phyloP scores from a whole-genome alignment of 768 basidiomycete species.

The Boletus sp. region DNA sequence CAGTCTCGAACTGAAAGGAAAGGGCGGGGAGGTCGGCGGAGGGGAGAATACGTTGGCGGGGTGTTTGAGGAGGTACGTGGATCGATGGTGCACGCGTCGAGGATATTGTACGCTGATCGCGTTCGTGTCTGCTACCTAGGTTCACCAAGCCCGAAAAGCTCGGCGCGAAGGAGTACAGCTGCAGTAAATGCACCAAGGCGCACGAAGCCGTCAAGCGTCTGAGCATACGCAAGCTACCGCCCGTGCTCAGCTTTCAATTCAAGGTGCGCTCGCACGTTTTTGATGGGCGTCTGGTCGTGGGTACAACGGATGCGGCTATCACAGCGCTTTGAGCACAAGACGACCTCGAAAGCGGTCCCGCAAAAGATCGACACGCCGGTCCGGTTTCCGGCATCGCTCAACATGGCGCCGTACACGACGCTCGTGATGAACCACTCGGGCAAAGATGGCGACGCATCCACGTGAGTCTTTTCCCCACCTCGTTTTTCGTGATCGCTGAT shows the following conservation, averaged over 20 bases:
- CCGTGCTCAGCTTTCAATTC: constrained; percentile 91
- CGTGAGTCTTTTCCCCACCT: constrained; percentile 17
- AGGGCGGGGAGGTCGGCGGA: constrained; percentile 41
- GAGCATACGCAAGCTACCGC: constrained; percentile 81
- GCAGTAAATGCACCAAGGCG: constrained; percentile 74
- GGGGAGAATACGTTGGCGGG: constrained; percentile 70
- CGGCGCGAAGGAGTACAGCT: constrained; percentile 79
- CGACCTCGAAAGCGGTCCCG: constrained; percentile 65
- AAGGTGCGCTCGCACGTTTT: constrained; percentile 47
- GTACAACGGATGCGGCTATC: background rate
- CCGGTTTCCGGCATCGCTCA: constrained; percentile 77
- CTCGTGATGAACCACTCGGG: constrained; percentile 51
- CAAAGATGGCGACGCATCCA: constrained; percentile 37
- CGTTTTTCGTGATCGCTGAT: background rate
- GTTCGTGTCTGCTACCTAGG: constrained; percentile 36
- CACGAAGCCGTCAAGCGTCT: constrained; percentile 83
- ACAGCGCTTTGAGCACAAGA: constrained; percentile 91
- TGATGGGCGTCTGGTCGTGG: background rate
- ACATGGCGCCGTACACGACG: constrained; percentile 88
- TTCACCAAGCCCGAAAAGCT: constrained; percentile 87
- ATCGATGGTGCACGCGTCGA: too few species aligned
- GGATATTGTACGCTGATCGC: too few species aligned
- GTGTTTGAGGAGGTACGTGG: constrained; percentile 67
- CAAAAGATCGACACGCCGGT: constrained; percentile 85
- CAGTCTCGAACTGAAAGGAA: constrained; percentile 75